Evolutionary conservation across 2,329 filamentous ascomycete species (phyloP).

Genomic region (Beauveria pseudobassiana): DNA sequence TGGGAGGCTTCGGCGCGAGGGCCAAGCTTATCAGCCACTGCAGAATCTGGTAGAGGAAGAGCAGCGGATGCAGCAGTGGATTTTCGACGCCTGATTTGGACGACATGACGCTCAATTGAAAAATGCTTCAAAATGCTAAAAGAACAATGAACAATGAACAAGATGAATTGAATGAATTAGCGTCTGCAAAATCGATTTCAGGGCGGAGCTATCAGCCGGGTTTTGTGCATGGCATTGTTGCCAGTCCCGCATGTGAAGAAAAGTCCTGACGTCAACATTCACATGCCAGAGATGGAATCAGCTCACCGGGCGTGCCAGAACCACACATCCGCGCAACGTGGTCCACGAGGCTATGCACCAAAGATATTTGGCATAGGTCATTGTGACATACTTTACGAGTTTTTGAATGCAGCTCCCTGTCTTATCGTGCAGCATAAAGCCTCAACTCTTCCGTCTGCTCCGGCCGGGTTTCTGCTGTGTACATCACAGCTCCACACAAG

Average conservation of each 20-base stretch:
- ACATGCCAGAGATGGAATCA: conserved; percentile 9
- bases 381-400: neutral
- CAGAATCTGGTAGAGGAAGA: conserved; percentile 56
- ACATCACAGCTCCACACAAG: conserved; percentile 1
- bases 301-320: neutral
- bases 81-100: conserved; percentile 28
- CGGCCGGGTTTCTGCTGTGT: neutral
- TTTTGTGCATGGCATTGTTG: conserved; percentile 1
- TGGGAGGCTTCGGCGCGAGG: conserved; percentile 63
- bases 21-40: conserved; percentile 58
- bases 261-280: conserved; percentile 21
- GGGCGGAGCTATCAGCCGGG: neutral
- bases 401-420: neutral
- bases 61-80: conserved; percentile 43
- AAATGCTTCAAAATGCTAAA: neutral
- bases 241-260: neutral
- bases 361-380: neutral
- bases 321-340: neutral
- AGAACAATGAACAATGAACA: neutral
- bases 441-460: neutral
- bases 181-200: neutral
- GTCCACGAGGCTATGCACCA: neutral
- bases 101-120: conserved; percentile 21
- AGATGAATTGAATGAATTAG: neutral
- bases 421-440: neutral